phyloP scores from a whole-genome alignment of 2,329 filamentous ascomycete genomes.

The Hypoxylon rubiginosum region DNA sequence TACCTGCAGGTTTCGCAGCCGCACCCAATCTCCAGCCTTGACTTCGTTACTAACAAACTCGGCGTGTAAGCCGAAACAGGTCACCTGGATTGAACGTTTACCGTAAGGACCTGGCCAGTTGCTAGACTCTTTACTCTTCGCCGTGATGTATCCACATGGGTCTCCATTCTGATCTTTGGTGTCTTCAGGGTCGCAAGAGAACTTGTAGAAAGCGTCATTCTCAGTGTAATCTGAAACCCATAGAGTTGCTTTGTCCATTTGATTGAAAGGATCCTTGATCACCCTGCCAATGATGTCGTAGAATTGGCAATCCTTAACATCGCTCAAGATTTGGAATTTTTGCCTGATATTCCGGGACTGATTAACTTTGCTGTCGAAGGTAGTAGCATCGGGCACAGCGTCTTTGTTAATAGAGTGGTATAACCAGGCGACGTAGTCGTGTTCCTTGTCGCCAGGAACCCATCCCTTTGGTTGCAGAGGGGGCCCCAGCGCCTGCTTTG shows the following conservation, averaged over 20 bases:
- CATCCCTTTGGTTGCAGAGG: conserved; percentile 20
- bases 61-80: conserved; percentile 77
- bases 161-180: conserved; percentile 63
- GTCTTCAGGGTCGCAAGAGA: conserved; percentile 51
- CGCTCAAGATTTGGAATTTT: conserved; percentile 75
- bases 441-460: conserved; percentile 51
- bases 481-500: conserved; percentile 51
- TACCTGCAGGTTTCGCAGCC: conserved; percentile 79
- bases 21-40: conserved; percentile 71
- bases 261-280: conserved; percentile 64
- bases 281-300: conserved; percentile 81
- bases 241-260: conserved; percentile 66
- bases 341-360: conserved; percentile 61
- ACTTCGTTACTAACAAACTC: conserved; percentile 68
- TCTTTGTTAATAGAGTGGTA: conserved; percentile 61
- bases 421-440: conserved; percentile 63
- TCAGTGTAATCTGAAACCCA: conserved; percentile 88
- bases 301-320: conserved; percentile 69
- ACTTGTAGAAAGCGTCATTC: conserved; percentile 74
- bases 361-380: conserved; percentile 58
- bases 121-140: conserved; percentile 47
- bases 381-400: conserved; percentile 57
- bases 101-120: conserved; percentile 83
- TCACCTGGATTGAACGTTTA: conserved; percentile 77
- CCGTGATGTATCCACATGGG: conserved; percentile 65